Conservation (phyloP, 2,329 filamentous ascomycete species). For the Fusarium sp. region DNA sequence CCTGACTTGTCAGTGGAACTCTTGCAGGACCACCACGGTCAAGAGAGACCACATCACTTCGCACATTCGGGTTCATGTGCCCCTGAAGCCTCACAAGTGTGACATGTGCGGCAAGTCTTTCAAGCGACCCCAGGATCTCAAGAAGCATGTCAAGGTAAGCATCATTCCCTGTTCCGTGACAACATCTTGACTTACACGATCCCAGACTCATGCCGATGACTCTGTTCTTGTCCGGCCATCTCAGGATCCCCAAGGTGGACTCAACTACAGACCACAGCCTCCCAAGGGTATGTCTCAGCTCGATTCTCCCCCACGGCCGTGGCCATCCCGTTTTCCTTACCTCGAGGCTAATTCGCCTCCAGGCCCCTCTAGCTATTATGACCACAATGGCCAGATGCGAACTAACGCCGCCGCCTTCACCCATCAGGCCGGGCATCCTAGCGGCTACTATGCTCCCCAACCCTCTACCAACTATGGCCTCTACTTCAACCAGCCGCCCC, state of each 20-base stretch:
- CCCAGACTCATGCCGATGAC: slow-evolving; percentile 90
- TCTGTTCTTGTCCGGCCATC: slow-evolving; percentile 75
- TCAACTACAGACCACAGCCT: slow-evolving; percentile 67
- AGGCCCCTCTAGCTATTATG: slow-evolving; percentile 72
- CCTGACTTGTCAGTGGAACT: slow-evolving; percentile 96
- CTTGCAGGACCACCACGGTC: slow-evolving; percentile 94
- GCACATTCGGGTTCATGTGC: slow-evolving; percentile 98
- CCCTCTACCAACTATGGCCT: slow-evolving; percentile 74
- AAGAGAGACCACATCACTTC: slow-evolving; percentile 99
- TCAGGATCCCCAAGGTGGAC: slow-evolving; percentile 64
- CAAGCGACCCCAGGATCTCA: slow-evolving; percentile 98
- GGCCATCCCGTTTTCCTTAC: slow-evolving; percentile 42
- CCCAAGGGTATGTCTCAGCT: slow-evolving; percentile 63
- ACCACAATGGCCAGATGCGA: slow-evolving; percentile 74
- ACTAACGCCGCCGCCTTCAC: slow-evolving; percentile 66
- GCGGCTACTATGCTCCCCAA: slow-evolving; percentile 70
- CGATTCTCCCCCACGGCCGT: slow-evolving; percentile 23
- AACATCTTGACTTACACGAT: slow-evolving; percentile 37
- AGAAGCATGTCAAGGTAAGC: slow-evolving; percentile 93
- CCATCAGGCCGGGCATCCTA: slow-evolving; percentile 65
- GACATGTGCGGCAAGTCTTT: slow-evolving; percentile 99
- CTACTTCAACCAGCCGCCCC: slow-evolving; percentile 78
- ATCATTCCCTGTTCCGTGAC: background rate
- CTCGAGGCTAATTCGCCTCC: slow-evolving; percentile 58
- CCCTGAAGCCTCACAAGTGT: slow-evolving; percentile 98